phyloP scores from a whole-genome alignment of 768 basidiomycete species.

The Leccinum sublutescens region DNA sequence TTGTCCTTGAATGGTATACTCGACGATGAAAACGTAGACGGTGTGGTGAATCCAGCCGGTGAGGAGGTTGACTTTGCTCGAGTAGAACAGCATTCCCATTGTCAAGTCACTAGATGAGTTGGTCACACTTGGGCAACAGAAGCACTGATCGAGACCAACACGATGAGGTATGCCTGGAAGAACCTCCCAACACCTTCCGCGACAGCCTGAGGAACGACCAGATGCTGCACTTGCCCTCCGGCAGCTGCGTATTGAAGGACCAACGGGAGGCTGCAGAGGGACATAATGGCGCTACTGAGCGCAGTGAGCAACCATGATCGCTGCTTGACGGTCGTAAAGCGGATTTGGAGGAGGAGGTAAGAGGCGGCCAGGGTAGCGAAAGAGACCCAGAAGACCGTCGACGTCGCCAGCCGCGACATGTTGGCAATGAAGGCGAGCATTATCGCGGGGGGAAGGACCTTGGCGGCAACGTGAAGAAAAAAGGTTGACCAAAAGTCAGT shows the following conservation, averaged over 20 bases:
- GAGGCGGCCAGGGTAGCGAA: constrained; percentile 15
- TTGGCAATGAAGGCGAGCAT: constrained; percentile 14
- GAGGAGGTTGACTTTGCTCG: constrained; percentile 43
- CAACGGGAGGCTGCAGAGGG: constrained; percentile 41
- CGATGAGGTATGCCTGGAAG: constrained; percentile 48
- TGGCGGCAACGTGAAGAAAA: constrained; percentile 22
- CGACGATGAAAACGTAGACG: constrained; percentile 41
- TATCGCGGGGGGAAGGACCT: constrained; percentile 17
- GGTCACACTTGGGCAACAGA: constrained; percentile 9
- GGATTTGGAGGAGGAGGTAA: constrained; percentile 33
- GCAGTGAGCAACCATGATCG: constrained; percentile 48
- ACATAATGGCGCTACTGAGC: constrained; percentile 41
- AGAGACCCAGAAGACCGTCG: constrained; percentile 24
- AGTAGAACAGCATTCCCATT: constrained; percentile 47
- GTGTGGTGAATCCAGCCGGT: constrained; percentile 58
- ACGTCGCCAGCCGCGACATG: constrained; percentile 21
- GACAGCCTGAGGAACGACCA: constrained; percentile 21
- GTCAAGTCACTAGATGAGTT: constrained; percentile 40
- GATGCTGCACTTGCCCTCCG: constrained; percentile 27
- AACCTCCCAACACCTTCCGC: constrained; percentile 33
- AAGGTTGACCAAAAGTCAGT: constrained; percentile 1
- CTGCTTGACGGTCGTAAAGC: constrained; percentile 39
- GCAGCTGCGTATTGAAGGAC: constrained; percentile 27
- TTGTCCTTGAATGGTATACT: constrained; percentile 34
- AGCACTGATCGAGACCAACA: constrained; percentile 24